A percentile compares a stretch with the other conserved stretches of the same genome.
These are phyloP conservation scores for Dillenia suffruticosa DNA, from an alignment of 164 flowering plant species.

Conservation along the genomic window DNA sequence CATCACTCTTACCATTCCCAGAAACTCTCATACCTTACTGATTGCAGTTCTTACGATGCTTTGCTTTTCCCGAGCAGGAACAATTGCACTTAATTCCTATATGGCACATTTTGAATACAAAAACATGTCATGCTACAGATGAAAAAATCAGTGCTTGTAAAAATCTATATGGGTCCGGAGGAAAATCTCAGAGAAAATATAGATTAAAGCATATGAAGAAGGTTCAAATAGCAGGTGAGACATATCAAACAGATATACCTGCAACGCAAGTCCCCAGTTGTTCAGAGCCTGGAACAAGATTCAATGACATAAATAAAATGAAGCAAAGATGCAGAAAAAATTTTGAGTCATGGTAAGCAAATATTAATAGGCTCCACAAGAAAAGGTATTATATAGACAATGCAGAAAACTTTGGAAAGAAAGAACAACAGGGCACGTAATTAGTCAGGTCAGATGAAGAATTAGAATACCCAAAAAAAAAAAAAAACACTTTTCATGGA, in stretches of 20 bases:
- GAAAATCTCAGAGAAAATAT: background rate
- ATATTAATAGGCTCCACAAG: background rate
- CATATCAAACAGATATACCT: constrained; percentile 42
- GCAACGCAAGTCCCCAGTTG: constrained; percentile 98
- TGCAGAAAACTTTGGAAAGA: too few relatives aligned
- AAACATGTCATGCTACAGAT: background rate
- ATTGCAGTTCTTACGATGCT: constrained; percentile 89
- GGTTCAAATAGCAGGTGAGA: background rate
- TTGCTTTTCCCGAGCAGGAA: constrained; percentile 89
- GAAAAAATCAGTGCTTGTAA: too few relatives aligned
- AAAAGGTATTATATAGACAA: background rate
- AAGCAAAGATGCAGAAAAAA: background rate
- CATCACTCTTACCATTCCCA: constrained; percentile 8
- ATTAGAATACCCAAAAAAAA: background rate
- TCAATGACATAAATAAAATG: background rate
- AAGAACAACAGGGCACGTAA: too few relatives aligned
- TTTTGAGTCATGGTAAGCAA: background rate
- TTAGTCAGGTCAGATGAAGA: background rate
- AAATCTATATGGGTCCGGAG: too few relatives aligned
- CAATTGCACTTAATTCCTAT: constrained; percentile 97
- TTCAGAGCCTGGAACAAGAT: constrained; percentile 77
- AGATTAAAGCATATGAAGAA: too few relatives aligned
- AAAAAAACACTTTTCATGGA: constrained; percentile 1
- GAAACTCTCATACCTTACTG: constrained; percentile 62
- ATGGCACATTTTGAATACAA: constrained; percentile 14